Base-by-base conservation (phyloP, 768 basidiomycete species). In the Lactifluus subvellereus region DNA sequence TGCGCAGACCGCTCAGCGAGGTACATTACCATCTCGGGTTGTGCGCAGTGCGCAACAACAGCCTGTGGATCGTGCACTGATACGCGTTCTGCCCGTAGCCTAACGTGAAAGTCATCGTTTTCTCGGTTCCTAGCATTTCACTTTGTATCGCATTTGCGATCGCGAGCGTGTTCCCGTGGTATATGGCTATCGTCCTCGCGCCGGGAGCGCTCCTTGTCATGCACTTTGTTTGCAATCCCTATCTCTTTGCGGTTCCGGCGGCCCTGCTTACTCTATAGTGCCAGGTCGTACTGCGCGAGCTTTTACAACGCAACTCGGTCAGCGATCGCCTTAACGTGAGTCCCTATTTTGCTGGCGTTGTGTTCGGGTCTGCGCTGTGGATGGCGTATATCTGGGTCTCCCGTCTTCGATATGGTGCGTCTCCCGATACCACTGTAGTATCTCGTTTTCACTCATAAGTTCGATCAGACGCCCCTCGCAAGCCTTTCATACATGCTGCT, bases 1-100 rank as follows among this genome's bases (percentile, higher is more conserved):
- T 81, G 67, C 75, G 78, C 33, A 82, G 82, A 62, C 85, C 87
- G 9, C 74, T 97, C 38, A 88, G 81, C 69, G 89, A 93, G 68
- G 88, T 88, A 64, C 54, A 80, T 71, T 10, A 9, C 5, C 4
- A 9, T 33, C 27, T 49, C 40, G n/a, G 30, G 14, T 49, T 6
- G 9, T 45, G 20, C 16, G 43, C 32, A 45, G n/a, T 16, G n/a
- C 8, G 43, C 16, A 45, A 20, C n/a, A 20, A 45, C 9, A 45
- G n/a, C 7, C 43, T 20, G 43, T 2, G n/a, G 8, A 2, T 2
- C 20, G n/a, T 20, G 18, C n/a, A 8, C 45, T 45, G n/a, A 45
- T 45, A 20, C 16, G n/a, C 18, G n/a, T 20, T 5, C n/a, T 6
- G 4, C n/a, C n/a, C 10, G 37, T 30, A 64, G 51, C 42, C 53